These are phyloP conservation scores for Nicotiana attenuata DNA, from an alignment of 257 asterid genomes.

Conservation along the genomic window DNA sequence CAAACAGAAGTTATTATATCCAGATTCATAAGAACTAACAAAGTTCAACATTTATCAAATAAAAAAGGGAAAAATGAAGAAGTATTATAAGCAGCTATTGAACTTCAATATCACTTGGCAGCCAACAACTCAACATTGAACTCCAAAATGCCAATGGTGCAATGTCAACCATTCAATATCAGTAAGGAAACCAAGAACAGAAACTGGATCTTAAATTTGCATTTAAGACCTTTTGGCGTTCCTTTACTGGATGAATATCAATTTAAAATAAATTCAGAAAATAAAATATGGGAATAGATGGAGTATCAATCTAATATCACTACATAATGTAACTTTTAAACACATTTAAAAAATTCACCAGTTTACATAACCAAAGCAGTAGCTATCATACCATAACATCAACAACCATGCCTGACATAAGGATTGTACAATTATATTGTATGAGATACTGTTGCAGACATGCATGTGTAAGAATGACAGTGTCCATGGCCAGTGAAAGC, in stretches of 20 bases:
- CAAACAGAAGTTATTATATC: neutral
- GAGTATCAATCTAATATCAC: too few species aligned
- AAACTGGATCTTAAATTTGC: neutral
- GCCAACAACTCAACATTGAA: neutral
- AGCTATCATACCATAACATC: too few species aligned
- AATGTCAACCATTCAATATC: too few species aligned
- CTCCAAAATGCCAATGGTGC: too few species aligned
- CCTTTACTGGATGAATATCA: too few species aligned
- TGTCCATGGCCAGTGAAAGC: too few species aligned
- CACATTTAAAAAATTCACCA: slow-evolving; percentile 19
- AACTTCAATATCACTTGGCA: neutral
- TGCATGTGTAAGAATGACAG: too few species aligned
- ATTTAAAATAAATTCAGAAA: too few species aligned
- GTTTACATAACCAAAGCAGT: too few species aligned
- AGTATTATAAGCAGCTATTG: neutral
- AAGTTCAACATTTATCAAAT: slow-evolving; percentile 1
- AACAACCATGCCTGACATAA: too few species aligned
- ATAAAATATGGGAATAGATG: neutral
- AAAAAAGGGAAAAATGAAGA: neutral
- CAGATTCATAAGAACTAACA: neutral
- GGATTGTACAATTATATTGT: too few species aligned
- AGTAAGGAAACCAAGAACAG: neutral
- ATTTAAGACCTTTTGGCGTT: neutral
- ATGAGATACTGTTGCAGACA: too few species aligned
- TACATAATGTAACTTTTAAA: slow-evolving; percentile 14